A percentile compares a stretch with the other conserved stretches of the same genome.
Evolutionary conservation across 495 filamentous ascomycete species (phyloP).

Genomic region (Aspergillus baeticus): DNA sequence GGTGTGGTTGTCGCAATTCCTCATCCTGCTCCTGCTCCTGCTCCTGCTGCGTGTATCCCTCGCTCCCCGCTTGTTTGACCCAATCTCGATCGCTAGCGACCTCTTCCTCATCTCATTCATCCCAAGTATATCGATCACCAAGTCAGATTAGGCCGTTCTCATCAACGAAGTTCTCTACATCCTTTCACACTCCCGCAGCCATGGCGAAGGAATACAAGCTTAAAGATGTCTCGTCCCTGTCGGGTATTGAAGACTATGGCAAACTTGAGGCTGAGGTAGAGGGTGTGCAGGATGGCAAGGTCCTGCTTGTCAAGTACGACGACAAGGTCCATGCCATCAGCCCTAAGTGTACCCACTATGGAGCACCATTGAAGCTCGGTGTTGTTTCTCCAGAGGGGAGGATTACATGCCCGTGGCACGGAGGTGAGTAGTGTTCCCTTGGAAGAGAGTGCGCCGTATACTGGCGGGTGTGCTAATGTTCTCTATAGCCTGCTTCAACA

Average conservation of each 20-base stretch:
- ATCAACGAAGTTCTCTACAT: not conserved
- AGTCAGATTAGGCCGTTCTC: not conserved
- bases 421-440: slow-evolving; percentile 55
- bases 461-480: not conserved
- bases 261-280: slow-evolving; percentile 90
- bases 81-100: not conserved
- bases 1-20: slow-evolving; percentile 26
- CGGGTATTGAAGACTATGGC: slow-evolving; percentile 68
- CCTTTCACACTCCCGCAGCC: slow-evolving; percentile 16
- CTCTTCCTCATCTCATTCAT: not conserved
- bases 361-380: slow-evolving; percentile 81
- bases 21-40: slow-evolving; percentile 23
- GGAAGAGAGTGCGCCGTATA: not conserved
- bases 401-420: slow-evolving; percentile 93
- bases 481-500: slow-evolving; percentile 82
- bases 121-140: not conserved
- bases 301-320: slow-evolving; percentile 75
- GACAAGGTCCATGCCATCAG: slow-evolving; percentile 75
- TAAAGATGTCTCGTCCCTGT: slow-evolving; percentile 69
- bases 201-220: slow-evolving; percentile 81
- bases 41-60: slow-evolving; percentile 25
- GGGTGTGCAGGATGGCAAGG: slow-evolving; percentile 79
- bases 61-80: not conserved
- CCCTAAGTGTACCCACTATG: slow-evolving; percentile 92
- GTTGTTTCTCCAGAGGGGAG: slow-evolving; percentile 79